A percentile compares a stretch with the other conserved stretches of the same genome.
Evolutionary conservation across 148 eudicot species (phyloP).

Genomic region (Chenopodium formosanum): DNA sequence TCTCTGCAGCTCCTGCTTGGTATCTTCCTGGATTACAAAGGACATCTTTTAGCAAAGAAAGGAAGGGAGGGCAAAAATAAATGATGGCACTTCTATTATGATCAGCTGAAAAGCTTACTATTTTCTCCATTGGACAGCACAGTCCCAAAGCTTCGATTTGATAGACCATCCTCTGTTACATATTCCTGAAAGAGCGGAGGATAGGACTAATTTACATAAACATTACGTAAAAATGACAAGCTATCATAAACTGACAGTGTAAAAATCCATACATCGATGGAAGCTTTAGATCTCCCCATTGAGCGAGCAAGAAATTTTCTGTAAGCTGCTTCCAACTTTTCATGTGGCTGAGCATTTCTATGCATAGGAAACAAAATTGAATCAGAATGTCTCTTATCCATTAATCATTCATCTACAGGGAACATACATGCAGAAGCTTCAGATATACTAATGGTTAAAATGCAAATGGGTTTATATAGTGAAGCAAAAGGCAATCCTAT

Average conservation of each 20-base stretch:
- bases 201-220: background rate
- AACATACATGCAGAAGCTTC: background rate
- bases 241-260: background rate
- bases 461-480: background rate
- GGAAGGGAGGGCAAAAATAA: background rate
- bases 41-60: conserved; percentile 20
- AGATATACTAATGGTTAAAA: background rate
- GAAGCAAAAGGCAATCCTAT: background rate
- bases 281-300: conserved; percentile 53
- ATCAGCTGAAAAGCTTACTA: conserved; percentile 33
- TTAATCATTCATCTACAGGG: background rate
- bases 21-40: conserved; percentile 47
- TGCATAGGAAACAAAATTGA: conserved; percentile 2
- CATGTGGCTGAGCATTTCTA: conserved; percentile 60
- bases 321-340: conserved; percentile 56
- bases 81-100: conserved; percentile 3
- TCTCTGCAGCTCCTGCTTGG: conserved; percentile 38
- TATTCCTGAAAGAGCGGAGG: conserved; percentile 54
- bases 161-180: conserved; percentile 38
- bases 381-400: conserved; percentile 7
- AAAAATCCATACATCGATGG: conserved; percentile 50
- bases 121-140: conserved; percentile 51
- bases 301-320: conserved; percentile 67
- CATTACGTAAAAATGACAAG: conserved; percentile 3
- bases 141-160: conserved; percentile 81